Percentiles rank a stretch among this genome's conserved stretches.
These are phyloP conservation scores for Atractiella rhizophila DNA, from an alignment of 768 basidiomycete species.

Conservation along the genomic window DNA sequence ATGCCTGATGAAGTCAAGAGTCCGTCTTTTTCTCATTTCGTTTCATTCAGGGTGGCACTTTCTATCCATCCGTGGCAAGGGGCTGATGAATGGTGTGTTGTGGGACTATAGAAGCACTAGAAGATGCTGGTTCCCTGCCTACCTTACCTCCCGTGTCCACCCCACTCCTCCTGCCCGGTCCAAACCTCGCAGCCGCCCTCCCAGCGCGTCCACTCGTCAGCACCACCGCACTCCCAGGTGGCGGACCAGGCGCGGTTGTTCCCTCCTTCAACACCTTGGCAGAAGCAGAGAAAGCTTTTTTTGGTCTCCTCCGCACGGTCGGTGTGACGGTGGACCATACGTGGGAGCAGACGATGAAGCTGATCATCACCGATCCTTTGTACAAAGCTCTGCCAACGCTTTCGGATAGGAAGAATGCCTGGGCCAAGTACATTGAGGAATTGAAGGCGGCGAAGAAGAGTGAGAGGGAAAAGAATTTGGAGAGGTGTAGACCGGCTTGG, in stretches of 20 bases:
- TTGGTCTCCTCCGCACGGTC: conserved; percentile 62
- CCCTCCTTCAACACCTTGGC: conserved; percentile 37
- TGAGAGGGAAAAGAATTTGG: conserved; percentile 55
- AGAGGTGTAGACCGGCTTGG: conserved; percentile 59
- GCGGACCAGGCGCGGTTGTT: conserved; percentile 5
- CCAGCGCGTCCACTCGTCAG: conserved; percentile 8
- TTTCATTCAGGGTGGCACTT: no score
- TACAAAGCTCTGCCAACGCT: conserved; percentile 82
- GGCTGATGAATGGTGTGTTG: conserved; percentile 27
- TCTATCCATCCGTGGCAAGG: conserved; percentile 50
- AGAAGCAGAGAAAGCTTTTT: conserved; percentile 85
- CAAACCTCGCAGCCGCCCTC: background rate
- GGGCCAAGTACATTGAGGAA: conserved; percentile 71
- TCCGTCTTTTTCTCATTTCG: background rate
- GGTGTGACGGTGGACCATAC: conserved; percentile 80
- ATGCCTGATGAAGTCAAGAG: conserved; percentile 63
- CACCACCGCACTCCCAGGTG: conserved; percentile 8
- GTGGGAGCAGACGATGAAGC: conserved; percentile 95
- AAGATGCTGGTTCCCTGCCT: conserved; percentile 13
- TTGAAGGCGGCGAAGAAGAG: conserved; percentile 60
- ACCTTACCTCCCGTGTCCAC: conserved; percentile 18
- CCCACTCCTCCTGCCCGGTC: background rate
- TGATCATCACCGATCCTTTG: conserved; percentile 89
- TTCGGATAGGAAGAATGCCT: conserved; percentile 79
- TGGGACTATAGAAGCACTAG: conserved; percentile 29